These are phyloP conservation scores for Lotus japonicus DNA, from an alignment of 306 rosid species.

Conservation along the genomic window DNA sequence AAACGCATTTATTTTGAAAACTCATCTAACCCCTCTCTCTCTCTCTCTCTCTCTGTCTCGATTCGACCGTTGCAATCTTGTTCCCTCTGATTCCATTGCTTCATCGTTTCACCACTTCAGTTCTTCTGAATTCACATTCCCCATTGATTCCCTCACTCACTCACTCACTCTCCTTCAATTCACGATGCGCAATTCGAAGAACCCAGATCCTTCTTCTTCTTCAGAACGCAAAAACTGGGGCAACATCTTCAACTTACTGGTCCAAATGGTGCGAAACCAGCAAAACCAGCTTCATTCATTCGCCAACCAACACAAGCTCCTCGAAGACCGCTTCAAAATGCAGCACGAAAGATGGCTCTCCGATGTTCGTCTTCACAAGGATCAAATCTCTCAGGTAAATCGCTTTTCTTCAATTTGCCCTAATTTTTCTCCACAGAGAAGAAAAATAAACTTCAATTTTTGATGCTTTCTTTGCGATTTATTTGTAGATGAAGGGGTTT, in stretches of 20 bases:
- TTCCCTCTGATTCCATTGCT: neutral
- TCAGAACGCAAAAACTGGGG: constrained; percentile 49
- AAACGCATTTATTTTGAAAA: neutral
- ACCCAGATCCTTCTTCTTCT: constrained; percentile 18
- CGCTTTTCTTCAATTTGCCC: constrained; percentile 13
- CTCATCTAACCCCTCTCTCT: neutral
- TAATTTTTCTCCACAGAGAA: neutral
- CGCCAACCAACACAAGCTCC: constrained; percentile 40
- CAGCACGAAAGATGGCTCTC: constrained; percentile 60
- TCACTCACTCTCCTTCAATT: neutral
- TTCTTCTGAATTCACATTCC: constrained; percentile 18
- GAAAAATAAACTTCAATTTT: neutral
- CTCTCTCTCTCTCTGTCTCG: too few relatives aligned
- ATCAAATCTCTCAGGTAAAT: constrained; percentile 47
- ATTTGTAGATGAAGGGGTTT: constrained; percentile 42
- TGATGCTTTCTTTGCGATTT: neutral
- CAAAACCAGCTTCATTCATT: constrained; percentile 61
- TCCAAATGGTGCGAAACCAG: constrained; percentile 45
- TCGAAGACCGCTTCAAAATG: constrained; percentile 44
- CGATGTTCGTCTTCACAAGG: constrained; percentile 37
- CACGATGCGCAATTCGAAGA: constrained; percentile 34
- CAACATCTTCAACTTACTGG: constrained; percentile 40
- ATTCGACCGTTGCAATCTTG: constrained; percentile 20
- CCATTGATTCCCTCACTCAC: neutral
- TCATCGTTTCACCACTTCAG: neutral